Base-by-base conservation (phyloP, 2,329 filamentous ascomycete species). In the Neofusicoccum parvum region DNA sequence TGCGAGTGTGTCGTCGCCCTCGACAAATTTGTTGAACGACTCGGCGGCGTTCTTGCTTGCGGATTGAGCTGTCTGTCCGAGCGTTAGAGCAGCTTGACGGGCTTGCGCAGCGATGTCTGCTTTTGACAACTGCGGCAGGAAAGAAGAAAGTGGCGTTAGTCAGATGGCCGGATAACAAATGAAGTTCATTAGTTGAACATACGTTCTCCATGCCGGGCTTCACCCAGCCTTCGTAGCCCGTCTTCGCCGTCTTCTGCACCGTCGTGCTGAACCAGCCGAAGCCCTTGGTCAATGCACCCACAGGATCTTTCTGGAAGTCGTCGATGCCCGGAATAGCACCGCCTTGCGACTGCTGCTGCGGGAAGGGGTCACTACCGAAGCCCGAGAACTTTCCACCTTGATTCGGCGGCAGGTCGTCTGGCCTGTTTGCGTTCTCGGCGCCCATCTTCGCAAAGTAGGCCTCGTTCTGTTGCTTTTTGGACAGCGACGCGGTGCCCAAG, bases 241-340 rank as follows among this genome's bases (percentile, higher is more conserved):
- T 92, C 83, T 96, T 96, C 43, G 94, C 95, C 69, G 92, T 91
- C 83, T 95, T 97, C 32, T 88, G 89, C 48, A 98, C 92, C 12
- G 92, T 93, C 39, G 88, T 90, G 17, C 92, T 87, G 74, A 98
- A 92, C 93, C 95, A 98, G 9, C 94, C 94, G 73, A 98, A 96
- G 0, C 94, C 92, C 79, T 96, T 97, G 34, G 89, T 92, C 71
- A 99, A 79, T 15, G 94, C 93, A 1, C 87, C 94, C 68, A 98
- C 83, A 0, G 95, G 94, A 75, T 99, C 95, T 75, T 89, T 91
- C 78, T 97, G 92, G 74, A 98, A 87, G 64, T 98, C 94, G 64
- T 95, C 90, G n/a, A 95, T 81, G 12, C 88, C 88, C 0, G 91
- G 91, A 32, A 91, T 32, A 32, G 27, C 80, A 11, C 77, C 78